phyloP scores from a whole-genome alignment of 2,329 filamentous ascomycete genomes.

The Leptodontidium sp. region DNA sequence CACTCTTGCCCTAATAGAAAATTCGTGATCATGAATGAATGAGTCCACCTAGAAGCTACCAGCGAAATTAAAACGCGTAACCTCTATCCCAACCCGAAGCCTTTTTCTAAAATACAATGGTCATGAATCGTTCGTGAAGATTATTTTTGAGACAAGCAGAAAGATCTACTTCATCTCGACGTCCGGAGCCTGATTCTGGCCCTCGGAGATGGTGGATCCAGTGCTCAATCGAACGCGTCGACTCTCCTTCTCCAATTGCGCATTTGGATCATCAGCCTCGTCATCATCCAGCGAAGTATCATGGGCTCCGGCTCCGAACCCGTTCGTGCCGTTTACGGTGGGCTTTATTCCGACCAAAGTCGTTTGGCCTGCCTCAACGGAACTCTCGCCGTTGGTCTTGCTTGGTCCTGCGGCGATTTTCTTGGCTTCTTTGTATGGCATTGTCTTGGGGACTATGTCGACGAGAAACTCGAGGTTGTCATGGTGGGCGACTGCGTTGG shows the following conservation, averaged over 20 bases:
- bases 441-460: slow-evolving; percentile 88
- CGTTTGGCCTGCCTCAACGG: slow-evolving; percentile 42
- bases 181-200: slow-evolving; percentile 36
- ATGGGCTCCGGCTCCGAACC: slow-evolving; percentile 19
- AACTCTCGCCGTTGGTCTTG: slow-evolving; percentile 49
- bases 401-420: slow-evolving; percentile 55
- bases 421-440: slow-evolving; percentile 78
- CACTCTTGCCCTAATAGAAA: neutral
- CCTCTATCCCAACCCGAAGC: neutral
- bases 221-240: slow-evolving; percentile 32
- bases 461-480: slow-evolving; percentile 96
- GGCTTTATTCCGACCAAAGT: slow-evolving; percentile 44
- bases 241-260: slow-evolving; percentile 46
- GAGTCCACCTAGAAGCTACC: neutral
- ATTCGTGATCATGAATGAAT: slow-evolving; percentile 19
- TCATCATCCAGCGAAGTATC: slow-evolving; percentile 30
- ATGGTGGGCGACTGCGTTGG: slow-evolving; percentile 83
- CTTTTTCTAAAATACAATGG: neutral
- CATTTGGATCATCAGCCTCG: slow-evolving; percentile 43
- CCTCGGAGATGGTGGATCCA: slow-evolving; percentile 28
- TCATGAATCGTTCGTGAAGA: slow-evolving; percentile 15
- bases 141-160: neutral
- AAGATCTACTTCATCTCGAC: slow-evolving; percentile 43
- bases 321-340: slow-evolving; percentile 32
- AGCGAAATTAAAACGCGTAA: neutral